A percentile compares a stretch with the other conserved stretches of the same genome.
phyloP scores from a whole-genome alignment of 2,329 filamentous ascomycete species.

The Fragosphaeria purpurea region DNA sequence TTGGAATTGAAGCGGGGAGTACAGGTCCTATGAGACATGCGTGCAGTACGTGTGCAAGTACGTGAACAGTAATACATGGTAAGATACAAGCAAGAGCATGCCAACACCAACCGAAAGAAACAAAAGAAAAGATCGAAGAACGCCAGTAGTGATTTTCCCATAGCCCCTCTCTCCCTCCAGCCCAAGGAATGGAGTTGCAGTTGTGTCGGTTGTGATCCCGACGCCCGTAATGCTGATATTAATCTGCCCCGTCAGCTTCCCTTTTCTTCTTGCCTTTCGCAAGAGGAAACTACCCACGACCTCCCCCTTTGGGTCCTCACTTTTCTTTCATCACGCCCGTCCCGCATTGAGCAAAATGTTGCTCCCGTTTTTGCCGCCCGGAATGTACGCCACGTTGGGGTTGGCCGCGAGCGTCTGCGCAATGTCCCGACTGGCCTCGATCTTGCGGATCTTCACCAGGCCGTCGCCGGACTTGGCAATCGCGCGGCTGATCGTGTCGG shows the following conservation, averaged over 20 bases:
- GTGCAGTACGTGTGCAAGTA: too few species aligned
- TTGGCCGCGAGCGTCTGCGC: conserved; percentile 80
- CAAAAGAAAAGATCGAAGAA: background rate
- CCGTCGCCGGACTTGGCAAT: conserved; percentile 91
- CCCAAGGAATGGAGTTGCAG: too few species aligned
- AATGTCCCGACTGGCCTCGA: conserved; percentile 94
- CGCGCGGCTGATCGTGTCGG: conserved; percentile 83
- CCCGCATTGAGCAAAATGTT: conserved; percentile 45
- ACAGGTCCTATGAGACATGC: too few species aligned
- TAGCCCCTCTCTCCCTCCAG: too few species aligned
- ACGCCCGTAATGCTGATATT: too few species aligned
- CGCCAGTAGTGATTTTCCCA: conserved; percentile 1
- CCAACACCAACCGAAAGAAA: background rate
- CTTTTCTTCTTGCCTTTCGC: background rate
- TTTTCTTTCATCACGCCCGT: conserved; percentile 21
- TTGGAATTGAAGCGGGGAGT: too few species aligned
- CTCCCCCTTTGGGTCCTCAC: background rate
- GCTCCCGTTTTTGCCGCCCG: conserved; percentile 57
- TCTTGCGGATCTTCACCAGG: conserved; percentile 89
- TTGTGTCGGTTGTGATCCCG: too few species aligned
- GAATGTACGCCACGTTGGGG: conserved; percentile 92
- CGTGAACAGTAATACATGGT: too few species aligned
- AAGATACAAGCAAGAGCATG: too few species aligned
- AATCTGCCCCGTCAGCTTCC: too few species aligned
- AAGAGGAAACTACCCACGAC: too few species aligned